These are phyloP conservation scores for Theileria luwenshuni DNA, from an alignment of 169 alveolate species.

Conservation along the genomic window DNA sequence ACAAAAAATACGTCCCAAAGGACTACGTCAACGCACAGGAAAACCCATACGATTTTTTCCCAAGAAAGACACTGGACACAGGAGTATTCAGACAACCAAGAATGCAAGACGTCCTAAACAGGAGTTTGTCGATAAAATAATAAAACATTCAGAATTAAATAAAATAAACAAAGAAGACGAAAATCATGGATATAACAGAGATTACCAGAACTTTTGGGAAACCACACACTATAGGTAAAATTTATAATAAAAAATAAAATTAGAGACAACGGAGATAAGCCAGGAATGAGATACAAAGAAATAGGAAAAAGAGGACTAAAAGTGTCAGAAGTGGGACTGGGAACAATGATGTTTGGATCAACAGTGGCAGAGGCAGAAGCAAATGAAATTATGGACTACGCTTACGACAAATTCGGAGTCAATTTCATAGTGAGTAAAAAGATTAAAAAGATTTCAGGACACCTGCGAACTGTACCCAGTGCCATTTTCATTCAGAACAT, in stretches of 20 bases:
- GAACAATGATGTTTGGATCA: slow-evolving; percentile 87
- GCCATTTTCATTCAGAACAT: slow-evolving; percentile 71
- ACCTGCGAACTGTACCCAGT: slow-evolving; percentile 87
- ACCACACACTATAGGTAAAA: slow-evolving; percentile 43
- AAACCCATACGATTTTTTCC: slow-evolving; percentile 31
- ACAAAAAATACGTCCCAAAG: slow-evolving; percentile 62
- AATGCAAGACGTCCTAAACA: slow-evolving; percentile 75
- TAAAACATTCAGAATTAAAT: slow-evolving; percentile 30
- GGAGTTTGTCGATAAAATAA: slow-evolving; percentile 58
- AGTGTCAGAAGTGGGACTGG: slow-evolving; percentile 83
- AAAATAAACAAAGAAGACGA: slow-evolving; percentile 5
- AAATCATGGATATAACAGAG: slow-evolving; percentile 56
- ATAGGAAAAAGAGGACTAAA: slow-evolving; percentile 73
- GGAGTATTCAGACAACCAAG: slow-evolving; percentile 80
- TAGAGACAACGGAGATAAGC: slow-evolving; percentile 51
- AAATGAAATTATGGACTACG: slow-evolving; percentile 76
- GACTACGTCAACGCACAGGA: slow-evolving; percentile 66
- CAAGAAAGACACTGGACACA: slow-evolving; percentile 73
- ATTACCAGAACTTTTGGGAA: slow-evolving; percentile 63
- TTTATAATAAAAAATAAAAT: slow-evolving; percentile 16
- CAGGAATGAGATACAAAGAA: slow-evolving; percentile 64
- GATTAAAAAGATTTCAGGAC: slow-evolving; percentile 50
- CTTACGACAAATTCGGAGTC: slow-evolving; percentile 75
- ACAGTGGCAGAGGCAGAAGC: slow-evolving; percentile 72
- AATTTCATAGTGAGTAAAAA: slow-evolving; percentile 70